These are phyloP conservation scores for Chernovozyma sophiae-reginae DNA, from an alignment of 1,139 yeast species.

Conservation along the genomic window DNA sequence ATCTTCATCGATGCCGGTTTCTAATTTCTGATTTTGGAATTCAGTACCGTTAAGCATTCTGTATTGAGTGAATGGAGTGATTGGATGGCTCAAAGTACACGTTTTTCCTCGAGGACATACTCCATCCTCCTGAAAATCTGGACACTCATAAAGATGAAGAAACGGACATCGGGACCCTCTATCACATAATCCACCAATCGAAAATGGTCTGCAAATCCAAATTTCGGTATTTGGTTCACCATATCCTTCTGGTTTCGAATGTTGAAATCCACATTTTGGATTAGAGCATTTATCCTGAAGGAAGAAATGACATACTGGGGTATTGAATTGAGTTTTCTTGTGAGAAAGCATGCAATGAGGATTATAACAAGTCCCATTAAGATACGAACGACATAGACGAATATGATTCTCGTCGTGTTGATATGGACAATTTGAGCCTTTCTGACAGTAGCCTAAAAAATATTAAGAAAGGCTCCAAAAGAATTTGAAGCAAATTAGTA, in stretches of 20 bases:
- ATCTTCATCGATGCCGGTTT: conserved; percentile 19
- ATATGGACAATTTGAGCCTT: conserved; percentile 51
- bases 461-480: conserved; percentile 21
- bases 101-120: conserved; percentile 47
- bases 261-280: conserved; percentile 52
- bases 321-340: conserved; percentile 52
- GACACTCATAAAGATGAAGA: conserved; percentile 62
- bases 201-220: conserved; percentile 61
- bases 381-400: conserved; percentile 50
- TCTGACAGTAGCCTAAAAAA: conserved; percentile 46
- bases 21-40: conserved; percentile 4
- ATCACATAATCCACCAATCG: conserved; percentile 65
- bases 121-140: conserved; percentile 63
- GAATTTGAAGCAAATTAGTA: too few species aligned
- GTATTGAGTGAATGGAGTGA: conserved; percentile 26
- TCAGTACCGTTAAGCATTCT: conserved; percentile 19
- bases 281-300: conserved; percentile 52
- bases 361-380: conserved; percentile 44
- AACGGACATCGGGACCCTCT: conserved; percentile 56
- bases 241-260: conserved; percentile 28
- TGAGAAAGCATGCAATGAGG: conserved; percentile 58
- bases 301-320: conserved; percentile 61
- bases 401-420: conserved; percentile 50
- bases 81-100: conserved; percentile 49
- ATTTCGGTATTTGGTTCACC: conserved; percentile 38